Evolutionary conservation across 2,329 filamentous ascomycete species (phyloP).

Genomic region (Achaetomium macrosporum): DNA sequence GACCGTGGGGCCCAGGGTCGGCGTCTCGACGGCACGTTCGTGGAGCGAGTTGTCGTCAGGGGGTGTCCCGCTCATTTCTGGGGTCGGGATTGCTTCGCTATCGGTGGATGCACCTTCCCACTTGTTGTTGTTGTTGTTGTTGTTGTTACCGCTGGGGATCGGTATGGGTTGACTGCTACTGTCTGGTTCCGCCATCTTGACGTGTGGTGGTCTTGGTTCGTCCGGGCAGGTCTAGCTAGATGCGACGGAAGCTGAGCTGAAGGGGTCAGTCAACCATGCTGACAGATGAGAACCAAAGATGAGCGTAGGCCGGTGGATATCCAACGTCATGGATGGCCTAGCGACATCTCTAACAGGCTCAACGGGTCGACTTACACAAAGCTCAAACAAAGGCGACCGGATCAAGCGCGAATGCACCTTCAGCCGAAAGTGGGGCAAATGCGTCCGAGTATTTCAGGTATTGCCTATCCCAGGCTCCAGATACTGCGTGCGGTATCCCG

Average conservation of each 20-base stretch:
- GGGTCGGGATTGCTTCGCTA: slow-evolving; percentile 39
- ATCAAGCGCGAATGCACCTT: not conserved
- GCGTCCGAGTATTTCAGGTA: no score
- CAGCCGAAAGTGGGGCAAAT: not conserved
- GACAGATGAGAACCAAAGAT: not conserved
- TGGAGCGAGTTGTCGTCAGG: slow-evolving; percentile 40
- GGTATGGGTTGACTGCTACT: slow-evolving; percentile 28
- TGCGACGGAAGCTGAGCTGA: not conserved
- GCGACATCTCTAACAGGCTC: not conserved
- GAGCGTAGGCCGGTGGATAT: not conserved
- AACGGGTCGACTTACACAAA: slow-evolving; percentile 3
- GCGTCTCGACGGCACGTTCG: slow-evolving; percentile 44
- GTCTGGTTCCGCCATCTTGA: slow-evolving; percentile 41
- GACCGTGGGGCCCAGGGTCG: slow-evolving; percentile 42
- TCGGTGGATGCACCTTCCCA: slow-evolving; percentile 37
- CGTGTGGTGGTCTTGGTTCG: slow-evolving; percentile 20
- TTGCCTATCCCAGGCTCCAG: no score
- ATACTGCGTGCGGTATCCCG: no score
- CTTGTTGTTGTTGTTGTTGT: slow-evolving; percentile 22
- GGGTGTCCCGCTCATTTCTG: slow-evolving; percentile 37
- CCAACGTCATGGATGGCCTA: slow-evolving; percentile 7
- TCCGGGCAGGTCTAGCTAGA: not conserved
- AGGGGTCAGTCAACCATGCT: not conserved
- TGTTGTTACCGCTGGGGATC: slow-evolving; percentile 25
- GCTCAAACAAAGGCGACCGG: not conserved